phyloP scores from a whole-genome alignment of 495 filamentous ascomycete genomes.

The Xylaria venustula region DNA sequence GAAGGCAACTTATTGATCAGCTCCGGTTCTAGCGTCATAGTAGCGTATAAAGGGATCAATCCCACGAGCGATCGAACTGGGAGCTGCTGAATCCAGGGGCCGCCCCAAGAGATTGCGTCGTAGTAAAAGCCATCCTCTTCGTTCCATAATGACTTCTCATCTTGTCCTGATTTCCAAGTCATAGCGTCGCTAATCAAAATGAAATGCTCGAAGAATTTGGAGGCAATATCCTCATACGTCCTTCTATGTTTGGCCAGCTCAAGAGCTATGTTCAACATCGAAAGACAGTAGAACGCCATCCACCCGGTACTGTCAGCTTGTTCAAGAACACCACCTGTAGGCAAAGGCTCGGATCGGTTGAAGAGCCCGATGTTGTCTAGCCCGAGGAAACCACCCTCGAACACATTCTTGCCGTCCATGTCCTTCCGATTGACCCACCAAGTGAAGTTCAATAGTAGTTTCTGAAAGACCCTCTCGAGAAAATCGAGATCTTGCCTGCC shows the following conservation, averaged over 20 bases:
- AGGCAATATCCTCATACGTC: conserved; percentile 97
- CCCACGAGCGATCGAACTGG: conserved; percentile 90
- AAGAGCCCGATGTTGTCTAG: conserved; percentile 96
- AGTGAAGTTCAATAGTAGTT: conserved; percentile 92
- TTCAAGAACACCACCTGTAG: conserved; percentile 88
- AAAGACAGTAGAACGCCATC: conserved; percentile 96
- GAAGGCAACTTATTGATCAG: conserved; percentile 85
- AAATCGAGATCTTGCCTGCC: conserved; percentile 93
- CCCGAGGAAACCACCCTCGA: conserved; percentile 95
- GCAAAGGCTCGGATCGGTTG: conserved; percentile 95
- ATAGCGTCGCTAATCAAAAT: conserved; percentile 97
- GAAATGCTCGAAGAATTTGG: conserved; percentile 98
- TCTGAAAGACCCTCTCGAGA: conserved; percentile 94
- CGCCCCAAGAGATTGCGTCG: conserved; percentile 94
- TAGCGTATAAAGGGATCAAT: conserved; percentile 88
- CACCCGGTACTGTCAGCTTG: conserved; percentile 97
- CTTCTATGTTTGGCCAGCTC: conserved; percentile 92
- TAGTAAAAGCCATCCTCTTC: conserved; percentile 97
- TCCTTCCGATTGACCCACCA: conserved; percentile 99
- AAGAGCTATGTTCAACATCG: conserved; percentile 94
- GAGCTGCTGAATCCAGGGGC: conserved; percentile 87
- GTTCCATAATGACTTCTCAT: conserved; percentile 87
- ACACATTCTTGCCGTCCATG: conserved; percentile 88
- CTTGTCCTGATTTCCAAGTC: conserved; percentile 79
- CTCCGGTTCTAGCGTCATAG: conserved; percentile 87